These are phyloP conservation scores for Cladosporium sp. DNA, from an alignment of 2,329 filamentous ascomycete species.

Conservation along the genomic window DNA sequence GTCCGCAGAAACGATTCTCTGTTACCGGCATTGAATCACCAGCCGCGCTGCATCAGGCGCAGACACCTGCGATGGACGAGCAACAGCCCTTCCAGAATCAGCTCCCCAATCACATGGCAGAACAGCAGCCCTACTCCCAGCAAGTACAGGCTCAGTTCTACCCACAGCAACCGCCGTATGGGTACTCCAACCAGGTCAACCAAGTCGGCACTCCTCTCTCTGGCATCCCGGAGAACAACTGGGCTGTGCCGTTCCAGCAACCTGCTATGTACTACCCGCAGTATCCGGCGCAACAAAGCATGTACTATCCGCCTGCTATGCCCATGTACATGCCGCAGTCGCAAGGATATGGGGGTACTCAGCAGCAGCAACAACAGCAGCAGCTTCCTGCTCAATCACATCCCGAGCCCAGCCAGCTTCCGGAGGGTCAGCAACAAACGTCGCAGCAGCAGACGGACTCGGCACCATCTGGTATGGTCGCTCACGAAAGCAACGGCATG, in stretches of 20 bases:
- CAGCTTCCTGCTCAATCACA: slow-evolving; percentile 23
- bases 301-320: slow-evolving; percentile 61
- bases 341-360: slow-evolving; percentile 29
- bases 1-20: slow-evolving; percentile 90
- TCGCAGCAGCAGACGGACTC: not conserved
- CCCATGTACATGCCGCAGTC: slow-evolving; percentile 27
- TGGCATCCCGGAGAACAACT: slow-evolving; percentile 87
- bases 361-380: slow-evolving; percentile 17
- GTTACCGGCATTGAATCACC: slow-evolving; percentile 90
- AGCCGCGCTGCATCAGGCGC: slow-evolving; percentile 54
- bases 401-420: not conserved
- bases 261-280: slow-evolving; percentile 54
- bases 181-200: slow-evolving; percentile 64
- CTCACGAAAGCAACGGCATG: slow-evolving; percentile 91
- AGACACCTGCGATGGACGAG: slow-evolving; percentile 43
- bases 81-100: slow-evolving; percentile 93
- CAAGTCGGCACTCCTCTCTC: slow-evolving; percentile 78
- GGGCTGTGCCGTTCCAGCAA: slow-evolving; percentile 85
- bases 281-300: slow-evolving; percentile 55
- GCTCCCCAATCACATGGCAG: slow-evolving; percentile 70
- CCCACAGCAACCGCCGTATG: slow-evolving; percentile 45
- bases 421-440: slow-evolving; percentile 26
- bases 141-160: slow-evolving; percentile 45
- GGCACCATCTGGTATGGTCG: slow-evolving; percentile 54
- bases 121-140: slow-evolving; percentile 49